Evolutionary conservation across 495 filamentous ascomycete species (phyloP), one percentile per base, ranked within the genome.

Genomic region (Aspergillus diversus): DNA sequence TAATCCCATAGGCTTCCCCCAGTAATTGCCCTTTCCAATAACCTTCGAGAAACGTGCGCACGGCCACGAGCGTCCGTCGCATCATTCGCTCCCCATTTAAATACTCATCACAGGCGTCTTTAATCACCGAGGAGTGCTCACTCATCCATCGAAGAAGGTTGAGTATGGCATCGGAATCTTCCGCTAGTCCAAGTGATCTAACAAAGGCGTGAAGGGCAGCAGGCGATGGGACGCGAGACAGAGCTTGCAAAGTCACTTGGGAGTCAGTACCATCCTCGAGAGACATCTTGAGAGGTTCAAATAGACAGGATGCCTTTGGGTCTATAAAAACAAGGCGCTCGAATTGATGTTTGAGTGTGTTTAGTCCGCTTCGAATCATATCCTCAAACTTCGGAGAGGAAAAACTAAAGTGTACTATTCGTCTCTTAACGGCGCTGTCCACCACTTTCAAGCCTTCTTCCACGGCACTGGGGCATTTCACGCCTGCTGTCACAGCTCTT

Each of bases 111-210:
- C 77, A 70, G 33, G 68, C 53, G 53, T 77, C 73, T 13, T 75
- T 73, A 12, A 85, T 64, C 9, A 71, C 65, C 27, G 66, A 54
- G 16, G 75, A 70, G 52, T 71, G 77, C 17, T 66, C 68, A 33
- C 75, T 77, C 81, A 87, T 86, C 84, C 84, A 87, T 33, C 74
- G 67, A 21, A 87, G 67, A 21, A 86, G 66, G 50, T 76, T 75
- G 12, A 85, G 57, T 33, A 88, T 66, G 5, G 79, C 82, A n/a
- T 79, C 68, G 47, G 76, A 75, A 57, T 88, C 84, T 55, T 76
- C 73, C 1, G 75, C 72, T 0, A 79, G 60, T 11, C 84, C 85
- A 11, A 87, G 69, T 16, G 80, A 76, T 62, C 84, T 75, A 35
- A 87, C 75, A 67, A 84, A 85, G 5, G 71, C 73, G 70, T 88